These are phyloP conservation scores for Waltergamsia citrina DNA, from an alignment of 2,329 filamentous ascomycete species.

Conservation along the genomic window DNA sequence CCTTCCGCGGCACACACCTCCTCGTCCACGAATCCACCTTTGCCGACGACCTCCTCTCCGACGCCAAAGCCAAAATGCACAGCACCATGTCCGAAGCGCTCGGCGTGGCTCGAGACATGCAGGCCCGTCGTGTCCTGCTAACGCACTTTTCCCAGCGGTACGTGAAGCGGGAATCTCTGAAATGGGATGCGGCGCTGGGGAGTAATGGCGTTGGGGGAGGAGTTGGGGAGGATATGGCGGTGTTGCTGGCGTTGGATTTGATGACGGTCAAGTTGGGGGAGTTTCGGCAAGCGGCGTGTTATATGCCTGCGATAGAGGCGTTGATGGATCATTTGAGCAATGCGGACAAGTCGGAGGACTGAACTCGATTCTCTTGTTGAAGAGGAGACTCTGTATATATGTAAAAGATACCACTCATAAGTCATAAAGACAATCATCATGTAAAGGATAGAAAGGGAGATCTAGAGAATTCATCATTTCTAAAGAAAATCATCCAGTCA, in stretches of 20 bases:
- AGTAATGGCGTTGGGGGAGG: background rate
- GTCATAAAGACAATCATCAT: too few relatives aligned
- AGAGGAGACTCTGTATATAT: too few relatives aligned
- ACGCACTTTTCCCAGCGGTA: conserved; percentile 97
- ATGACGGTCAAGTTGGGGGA: conserved; percentile 67
- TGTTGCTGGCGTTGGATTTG: conserved; percentile 69
- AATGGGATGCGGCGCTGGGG: conserved; percentile 10
- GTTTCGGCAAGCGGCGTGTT: conserved; percentile 56
- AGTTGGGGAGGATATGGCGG: conserved; percentile 19
- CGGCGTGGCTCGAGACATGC: conserved; percentile 66
- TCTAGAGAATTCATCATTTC: too few relatives aligned
- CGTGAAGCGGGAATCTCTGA: conserved; percentile 46
- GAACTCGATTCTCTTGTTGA: too few relatives aligned
- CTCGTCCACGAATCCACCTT: conserved; percentile 96
- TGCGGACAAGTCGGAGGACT: too few relatives aligned
- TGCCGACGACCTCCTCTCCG: conserved; percentile 69
- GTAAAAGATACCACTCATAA: too few relatives aligned
- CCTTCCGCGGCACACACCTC: conserved; percentile 69
- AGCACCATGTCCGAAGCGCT: conserved; percentile 83
- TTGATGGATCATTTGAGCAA: conserved; percentile 32
- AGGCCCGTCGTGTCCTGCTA: conserved; percentile 68
- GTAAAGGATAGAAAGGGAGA: too few relatives aligned
- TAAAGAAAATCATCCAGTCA: too few relatives aligned
- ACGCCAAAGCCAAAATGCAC: conserved; percentile 84
- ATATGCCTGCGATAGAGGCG: conserved; percentile 43